Conservation (phyloP, 441 rosid species). For the Pelargonium cotyledonis region DNA sequence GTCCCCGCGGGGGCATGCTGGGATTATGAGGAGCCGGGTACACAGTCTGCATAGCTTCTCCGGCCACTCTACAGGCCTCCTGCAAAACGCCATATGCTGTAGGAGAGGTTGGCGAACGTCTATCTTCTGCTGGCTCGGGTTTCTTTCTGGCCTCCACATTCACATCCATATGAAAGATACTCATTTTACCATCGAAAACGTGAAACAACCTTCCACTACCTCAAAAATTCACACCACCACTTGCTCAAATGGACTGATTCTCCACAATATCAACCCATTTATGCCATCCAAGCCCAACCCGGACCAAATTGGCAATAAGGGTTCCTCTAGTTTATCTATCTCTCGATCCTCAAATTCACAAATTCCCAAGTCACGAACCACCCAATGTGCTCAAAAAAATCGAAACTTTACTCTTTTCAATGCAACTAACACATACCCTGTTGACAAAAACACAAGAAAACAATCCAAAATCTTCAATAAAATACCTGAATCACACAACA, state of each 20-base stretch:
- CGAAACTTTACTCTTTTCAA: background rate
- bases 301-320: background rate
- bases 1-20: background rate
- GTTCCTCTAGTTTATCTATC: background rate
- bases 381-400: background rate
- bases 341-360: background rate
- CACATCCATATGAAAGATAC: background rate
- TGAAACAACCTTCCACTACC: background rate
- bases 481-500: background rate
- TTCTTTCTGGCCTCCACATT: background rate
- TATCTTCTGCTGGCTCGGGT: background rate
- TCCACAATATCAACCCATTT: conserved; percentile 3
- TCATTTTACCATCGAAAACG: background rate
- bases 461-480: background rate
- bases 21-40: conserved; percentile 11
- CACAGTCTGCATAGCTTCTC: conserved; percentile 42
- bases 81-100: conserved; percentile 1
- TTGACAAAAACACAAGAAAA: background rate
- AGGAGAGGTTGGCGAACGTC: background rate
- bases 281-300: background rate
- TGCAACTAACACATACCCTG: background rate
- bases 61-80: conserved; percentile 50
- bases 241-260: conserved; percentile 8
- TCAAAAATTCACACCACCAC: background rate
- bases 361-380: background rate